phyloP scores from a whole-genome alignment of 495 filamentous ascomycete species.

The Hyphodiscus hymeniophilus region DNA sequence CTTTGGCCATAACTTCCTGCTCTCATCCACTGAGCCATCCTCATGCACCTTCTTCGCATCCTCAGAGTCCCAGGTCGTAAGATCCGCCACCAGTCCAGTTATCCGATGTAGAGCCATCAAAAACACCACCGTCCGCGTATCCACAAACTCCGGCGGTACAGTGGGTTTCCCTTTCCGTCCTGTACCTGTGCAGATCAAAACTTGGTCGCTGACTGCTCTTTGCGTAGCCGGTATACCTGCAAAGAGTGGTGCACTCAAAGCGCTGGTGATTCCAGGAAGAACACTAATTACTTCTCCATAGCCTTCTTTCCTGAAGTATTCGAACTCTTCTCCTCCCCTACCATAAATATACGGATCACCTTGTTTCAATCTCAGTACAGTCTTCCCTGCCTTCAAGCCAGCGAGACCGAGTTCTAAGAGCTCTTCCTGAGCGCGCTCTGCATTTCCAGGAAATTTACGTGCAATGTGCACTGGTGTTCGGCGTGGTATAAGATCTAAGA shows the following conservation, averaged over 20 bases:
- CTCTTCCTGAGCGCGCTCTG: slow-evolving; percentile 87
- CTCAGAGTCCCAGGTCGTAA: slow-evolving; percentile 38
- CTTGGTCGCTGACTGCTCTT: slow-evolving; percentile 81
- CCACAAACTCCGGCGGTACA: slow-evolving; percentile 68
- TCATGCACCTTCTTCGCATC: slow-evolving; percentile 30
- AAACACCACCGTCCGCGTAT: slow-evolving; percentile 80
- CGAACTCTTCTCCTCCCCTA: slow-evolving; percentile 83
- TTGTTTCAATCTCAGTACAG: slow-evolving; percentile 86
- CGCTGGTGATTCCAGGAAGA: slow-evolving; percentile 83
- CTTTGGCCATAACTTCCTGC: slow-evolving; percentile 35
- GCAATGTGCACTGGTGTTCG: slow-evolving; percentile 86
- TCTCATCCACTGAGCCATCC: slow-evolving; percentile 27
- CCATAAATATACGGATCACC: slow-evolving; percentile 96
- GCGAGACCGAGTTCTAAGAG: slow-evolving; percentile 72
- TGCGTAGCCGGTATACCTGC: slow-evolving; percentile 83
- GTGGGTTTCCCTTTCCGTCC: slow-evolving; percentile 84
- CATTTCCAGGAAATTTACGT: slow-evolving; percentile 95
- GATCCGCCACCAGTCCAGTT: slow-evolving; percentile 54
- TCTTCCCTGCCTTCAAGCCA: slow-evolving; percentile 61
- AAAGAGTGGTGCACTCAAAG: slow-evolving; percentile 80
- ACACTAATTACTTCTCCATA: slow-evolving; percentile 52
- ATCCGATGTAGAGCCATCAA: slow-evolving; percentile 92
- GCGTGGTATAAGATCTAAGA: slow-evolving; percentile 83
- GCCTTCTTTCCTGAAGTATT: slow-evolving; percentile 72
- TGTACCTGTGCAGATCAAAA: slow-evolving; percentile 90